phyloP scores from a whole-genome alignment of 192 early-diverging fungal genomes.

The Umbelopsis ramanniana region DNA sequence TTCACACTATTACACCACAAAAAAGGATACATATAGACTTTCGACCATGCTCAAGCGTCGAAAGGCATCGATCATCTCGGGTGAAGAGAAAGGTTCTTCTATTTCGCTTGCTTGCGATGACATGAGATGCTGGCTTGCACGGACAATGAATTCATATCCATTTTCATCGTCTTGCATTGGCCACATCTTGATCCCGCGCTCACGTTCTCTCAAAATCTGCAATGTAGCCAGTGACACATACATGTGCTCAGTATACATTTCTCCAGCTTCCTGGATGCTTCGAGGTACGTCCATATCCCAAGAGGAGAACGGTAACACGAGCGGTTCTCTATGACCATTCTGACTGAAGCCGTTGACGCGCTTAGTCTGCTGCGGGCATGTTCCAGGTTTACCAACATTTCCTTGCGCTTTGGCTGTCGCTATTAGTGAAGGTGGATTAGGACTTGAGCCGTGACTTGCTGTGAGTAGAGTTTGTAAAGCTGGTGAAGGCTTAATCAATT shows the following conservation, averaged over 20 bases:
- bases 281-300: constrained; percentile 40
- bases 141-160: neutral
- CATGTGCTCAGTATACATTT: constrained; percentile 53
- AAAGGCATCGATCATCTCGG: neutral
- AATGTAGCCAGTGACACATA: constrained; percentile 48
- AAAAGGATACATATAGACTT: constrained; percentile 55
- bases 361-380: neutral
- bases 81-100: neutral
- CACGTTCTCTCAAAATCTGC: constrained; percentile 53
- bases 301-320: constrained; percentile 8
- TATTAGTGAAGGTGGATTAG: neutral
- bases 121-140: neutral
- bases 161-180: neutral
- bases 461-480: constrained; percentile 15
- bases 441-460: neutral
- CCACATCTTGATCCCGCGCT: constrained; percentile 32
- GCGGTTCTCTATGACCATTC: neutral
- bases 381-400: neutral
- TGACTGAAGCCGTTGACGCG: neutral
- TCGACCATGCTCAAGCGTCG: constrained; percentile 51
- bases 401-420: neutral
- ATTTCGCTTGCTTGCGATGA: neutral
- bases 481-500: constrained; percentile 26
- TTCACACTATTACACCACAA: neutral
- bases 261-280: constrained; percentile 54